phyloP scores from a whole-genome alignment of 139 green algal species.

The Spirogloea muscicola region DNA sequence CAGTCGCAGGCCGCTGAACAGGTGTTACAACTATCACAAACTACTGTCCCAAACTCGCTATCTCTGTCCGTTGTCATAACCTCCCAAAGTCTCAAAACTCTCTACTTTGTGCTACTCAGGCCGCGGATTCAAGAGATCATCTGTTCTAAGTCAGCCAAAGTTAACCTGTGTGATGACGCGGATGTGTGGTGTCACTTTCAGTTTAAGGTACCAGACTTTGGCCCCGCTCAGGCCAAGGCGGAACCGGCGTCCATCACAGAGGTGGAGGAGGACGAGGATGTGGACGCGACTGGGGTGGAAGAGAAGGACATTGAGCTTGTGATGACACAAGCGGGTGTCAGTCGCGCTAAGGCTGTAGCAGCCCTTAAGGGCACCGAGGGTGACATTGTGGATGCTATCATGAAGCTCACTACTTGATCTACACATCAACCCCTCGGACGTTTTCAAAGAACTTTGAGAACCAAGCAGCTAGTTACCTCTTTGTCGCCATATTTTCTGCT shows the following conservation, averaged over 20 bases:
- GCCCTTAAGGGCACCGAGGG: conserved; percentile 85
- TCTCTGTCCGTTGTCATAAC: too few species aligned
- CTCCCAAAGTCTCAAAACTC: too few species aligned
- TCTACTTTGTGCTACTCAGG: too few species aligned
- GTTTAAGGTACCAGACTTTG: conserved; percentile 60
- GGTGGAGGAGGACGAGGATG: conserved; percentile 68
- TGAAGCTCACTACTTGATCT: conserved; percentile 83
- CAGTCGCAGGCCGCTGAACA: conserved; percentile 72
- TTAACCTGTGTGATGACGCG: background rate
- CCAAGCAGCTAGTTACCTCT: too few species aligned
- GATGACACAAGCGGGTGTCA: conserved; percentile 92
- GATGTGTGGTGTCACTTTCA: conserved; percentile 39
- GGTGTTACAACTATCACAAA: too few species aligned
- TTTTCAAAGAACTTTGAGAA: too few species aligned
- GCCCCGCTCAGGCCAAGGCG: background rate
- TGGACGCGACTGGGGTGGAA: conserved; percentile 93
- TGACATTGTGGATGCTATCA: conserved; percentile 97
- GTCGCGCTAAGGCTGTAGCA: conserved; percentile 80
- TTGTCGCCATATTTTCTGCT: too few species aligned
- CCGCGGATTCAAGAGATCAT: too few species aligned
- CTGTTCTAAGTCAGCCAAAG: too few species aligned
- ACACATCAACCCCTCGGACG: too few species aligned
- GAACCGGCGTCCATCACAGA: conserved; percentile 55
- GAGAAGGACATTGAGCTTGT: conserved; percentile 99
- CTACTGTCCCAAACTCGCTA: too few species aligned